These are phyloP conservation scores for Leccinellum albellum DNA, from an alignment of 768 basidiomycete species.

Conservation along the genomic window DNA sequence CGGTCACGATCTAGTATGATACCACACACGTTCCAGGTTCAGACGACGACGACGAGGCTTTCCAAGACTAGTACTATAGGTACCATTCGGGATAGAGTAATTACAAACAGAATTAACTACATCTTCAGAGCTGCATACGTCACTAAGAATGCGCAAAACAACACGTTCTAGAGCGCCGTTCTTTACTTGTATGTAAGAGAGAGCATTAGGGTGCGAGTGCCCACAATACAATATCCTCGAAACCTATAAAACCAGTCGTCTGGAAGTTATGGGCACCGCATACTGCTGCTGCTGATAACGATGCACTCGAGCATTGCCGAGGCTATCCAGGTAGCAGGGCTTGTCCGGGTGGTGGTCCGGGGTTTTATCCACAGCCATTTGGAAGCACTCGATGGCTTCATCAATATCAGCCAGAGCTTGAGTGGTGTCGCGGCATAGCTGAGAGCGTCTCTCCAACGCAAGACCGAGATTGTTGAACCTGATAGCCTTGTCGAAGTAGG, in stretches of 20 bases:
- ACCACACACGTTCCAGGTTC: too few species aligned
- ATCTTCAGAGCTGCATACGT: too few species aligned
- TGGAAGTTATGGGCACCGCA: not conserved
- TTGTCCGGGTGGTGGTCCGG: not conserved
- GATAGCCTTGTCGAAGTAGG: not conserved
- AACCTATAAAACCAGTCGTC: not conserved
- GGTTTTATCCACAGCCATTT: not conserved
- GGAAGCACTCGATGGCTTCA: not conserved
- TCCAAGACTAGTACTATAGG: too few species aligned
- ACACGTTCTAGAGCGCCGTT: too few species aligned
- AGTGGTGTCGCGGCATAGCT: not conserved
- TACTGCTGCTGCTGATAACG: not conserved
- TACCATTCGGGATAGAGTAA: too few species aligned
- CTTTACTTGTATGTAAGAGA: not conserved
- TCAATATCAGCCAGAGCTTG: not conserved
- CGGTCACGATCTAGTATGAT: too few species aligned
- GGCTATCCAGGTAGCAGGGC: not conserved
- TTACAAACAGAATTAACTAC: too few species aligned
- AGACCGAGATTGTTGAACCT: slow-evolving; percentile 1
- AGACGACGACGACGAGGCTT: too few species aligned
- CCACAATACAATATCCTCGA: not conserved
- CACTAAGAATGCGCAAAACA: too few species aligned
- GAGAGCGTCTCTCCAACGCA: slow-evolving; percentile 1
- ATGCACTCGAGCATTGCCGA: not conserved
- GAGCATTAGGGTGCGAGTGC: not conserved